These are phyloP conservation scores for Cryphonectria radicalis DNA, from an alignment of 2,329 filamentous ascomycete genomes.

Conservation along the genomic window DNA sequence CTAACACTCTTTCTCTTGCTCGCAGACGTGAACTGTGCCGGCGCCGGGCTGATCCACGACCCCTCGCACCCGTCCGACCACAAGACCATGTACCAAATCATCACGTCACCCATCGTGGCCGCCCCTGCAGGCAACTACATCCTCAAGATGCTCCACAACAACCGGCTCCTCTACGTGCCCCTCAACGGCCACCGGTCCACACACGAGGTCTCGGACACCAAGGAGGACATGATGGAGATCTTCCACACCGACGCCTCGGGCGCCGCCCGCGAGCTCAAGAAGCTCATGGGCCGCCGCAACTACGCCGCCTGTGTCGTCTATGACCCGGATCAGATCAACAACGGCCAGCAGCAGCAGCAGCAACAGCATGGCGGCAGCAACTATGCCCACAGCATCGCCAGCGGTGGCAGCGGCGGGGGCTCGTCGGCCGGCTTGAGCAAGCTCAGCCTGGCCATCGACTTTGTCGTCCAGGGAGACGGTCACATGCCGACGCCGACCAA, in stretches of 20 bases:
- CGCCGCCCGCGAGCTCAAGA: conserved; percentile 79
- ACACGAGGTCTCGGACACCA: conserved; percentile 82
- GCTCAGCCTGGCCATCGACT: conserved; percentile 90
- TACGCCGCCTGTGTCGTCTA: conserved; percentile 94
- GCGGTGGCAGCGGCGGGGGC: conserved; percentile 34
- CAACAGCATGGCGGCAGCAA: conserved; percentile 1
- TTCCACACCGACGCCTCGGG: conserved; percentile 94
- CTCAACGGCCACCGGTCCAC: conserved; percentile 80
- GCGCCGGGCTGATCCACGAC: conserved; percentile 92
- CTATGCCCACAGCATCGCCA: conserved; percentile 32
- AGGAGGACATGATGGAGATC: conserved; percentile 99
- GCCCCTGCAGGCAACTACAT: conserved; percentile 84
- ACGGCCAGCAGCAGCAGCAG: conserved; percentile 37
- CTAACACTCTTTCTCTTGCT: conserved; percentile 29
- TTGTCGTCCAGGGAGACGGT: conserved; percentile 93
- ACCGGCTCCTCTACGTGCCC: conserved; percentile 89
- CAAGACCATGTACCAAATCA: conserved; percentile 99
- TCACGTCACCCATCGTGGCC: conserved; percentile 90
- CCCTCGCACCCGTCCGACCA: conserved; percentile 88
- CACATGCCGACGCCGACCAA: conserved; percentile 83
- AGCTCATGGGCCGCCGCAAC: conserved; percentile 90
- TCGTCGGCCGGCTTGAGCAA: conserved; percentile 57
- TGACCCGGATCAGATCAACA: conserved; percentile 74
- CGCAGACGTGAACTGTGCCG: conserved; percentile 82
- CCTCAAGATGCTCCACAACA: conserved; percentile 92